These are phyloP conservation scores for Diphasiastrum complanatum DNA, from an alignment of 83 land plant species.

Conservation along the genomic window DNA sequence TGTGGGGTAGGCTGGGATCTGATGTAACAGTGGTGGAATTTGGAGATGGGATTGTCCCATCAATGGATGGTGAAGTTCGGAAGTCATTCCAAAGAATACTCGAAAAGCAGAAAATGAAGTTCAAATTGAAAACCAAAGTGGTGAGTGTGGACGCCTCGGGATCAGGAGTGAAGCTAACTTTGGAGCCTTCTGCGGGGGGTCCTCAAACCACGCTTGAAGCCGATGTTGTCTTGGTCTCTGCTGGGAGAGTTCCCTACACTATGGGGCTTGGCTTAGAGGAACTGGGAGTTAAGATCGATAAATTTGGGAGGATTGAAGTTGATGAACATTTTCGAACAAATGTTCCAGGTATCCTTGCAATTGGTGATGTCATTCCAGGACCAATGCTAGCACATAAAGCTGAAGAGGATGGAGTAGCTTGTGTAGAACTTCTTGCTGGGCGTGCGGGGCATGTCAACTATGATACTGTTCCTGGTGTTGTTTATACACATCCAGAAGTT, in stretches of 20 bases:
- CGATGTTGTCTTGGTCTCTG: conserved; percentile 88
- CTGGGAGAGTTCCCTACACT: conserved; percentile 75
- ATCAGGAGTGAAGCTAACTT: conserved; percentile 49
- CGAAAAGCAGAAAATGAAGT: conserved; percentile 95
- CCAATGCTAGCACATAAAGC: conserved; percentile 99
- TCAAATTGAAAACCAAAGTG: conserved; percentile 86
- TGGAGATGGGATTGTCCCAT: conserved; percentile 80
- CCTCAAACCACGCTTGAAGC: conserved; percentile 73
- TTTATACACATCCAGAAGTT: conserved; percentile 92
- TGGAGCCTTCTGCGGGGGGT: conserved; percentile 88
- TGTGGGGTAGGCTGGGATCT: conserved; percentile 92
- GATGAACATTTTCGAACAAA: conserved; percentile 60
- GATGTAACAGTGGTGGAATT: conserved; percentile 95
- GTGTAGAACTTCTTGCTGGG: conserved; percentile 87
- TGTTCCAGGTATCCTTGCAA: conserved; percentile 76
- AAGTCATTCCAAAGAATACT: conserved; percentile 75
- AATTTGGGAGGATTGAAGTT: conserved; percentile 66
- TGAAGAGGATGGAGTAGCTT: conserved; percentile 94
- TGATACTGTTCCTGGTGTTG: conserved; percentile 88
- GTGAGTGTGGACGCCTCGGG: conserved; percentile 72
- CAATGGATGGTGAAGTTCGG: conserved; percentile 81
- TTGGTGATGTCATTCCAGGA: conserved; percentile 93
- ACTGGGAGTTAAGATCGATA: conserved; percentile 86
- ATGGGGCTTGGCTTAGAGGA: conserved; percentile 79
- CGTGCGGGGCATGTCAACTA: conserved; percentile 93